Evolutionary conservation across 306 rosid genomes (phyloP).

Genomic region (Benincasa hispida): DNA sequence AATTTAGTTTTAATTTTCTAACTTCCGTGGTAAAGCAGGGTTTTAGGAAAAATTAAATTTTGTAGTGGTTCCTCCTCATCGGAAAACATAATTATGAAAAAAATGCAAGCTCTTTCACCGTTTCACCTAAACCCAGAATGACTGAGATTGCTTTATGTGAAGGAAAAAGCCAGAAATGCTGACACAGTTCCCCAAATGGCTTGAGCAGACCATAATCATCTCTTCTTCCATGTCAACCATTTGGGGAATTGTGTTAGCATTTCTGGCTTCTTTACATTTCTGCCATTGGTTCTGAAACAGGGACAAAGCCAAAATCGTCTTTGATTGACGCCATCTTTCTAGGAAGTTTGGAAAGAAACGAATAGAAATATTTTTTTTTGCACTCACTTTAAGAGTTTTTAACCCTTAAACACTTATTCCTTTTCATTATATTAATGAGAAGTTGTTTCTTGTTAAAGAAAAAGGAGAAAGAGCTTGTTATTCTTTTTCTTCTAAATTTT

Average conservation of each 20-base stretch:
- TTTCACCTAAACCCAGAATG: neutral
- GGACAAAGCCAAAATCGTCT: neutral
- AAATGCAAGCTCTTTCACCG: neutral
- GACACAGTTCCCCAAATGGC: neutral
- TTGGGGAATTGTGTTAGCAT: neutral
- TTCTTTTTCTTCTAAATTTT: neutral
- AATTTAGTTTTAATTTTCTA: slow-evolving; percentile 1
- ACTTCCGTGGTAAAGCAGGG: slow-evolving; percentile 1
- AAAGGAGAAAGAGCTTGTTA: too few species aligned
- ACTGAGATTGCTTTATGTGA: neutral
- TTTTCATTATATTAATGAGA: too few species aligned
- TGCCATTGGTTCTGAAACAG: neutral
- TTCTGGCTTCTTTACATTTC: neutral
- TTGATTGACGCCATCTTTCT: neutral
- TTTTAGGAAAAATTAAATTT: neutral
- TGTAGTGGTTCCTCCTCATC: neutral
- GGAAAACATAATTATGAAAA: neutral
- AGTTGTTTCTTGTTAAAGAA: too few species aligned
- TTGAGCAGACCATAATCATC: neutral
- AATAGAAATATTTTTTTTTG: neutral
- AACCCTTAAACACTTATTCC: too few species aligned
- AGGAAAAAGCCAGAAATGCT: neutral
- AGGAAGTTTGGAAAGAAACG: neutral
- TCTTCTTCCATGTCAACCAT: neutral
- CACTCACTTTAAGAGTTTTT: too few species aligned